These are phyloP conservation scores for Termitomyces sp. DNA, from an alignment of 1,284 basidiomycete species.

Conservation along the genomic window DNA sequence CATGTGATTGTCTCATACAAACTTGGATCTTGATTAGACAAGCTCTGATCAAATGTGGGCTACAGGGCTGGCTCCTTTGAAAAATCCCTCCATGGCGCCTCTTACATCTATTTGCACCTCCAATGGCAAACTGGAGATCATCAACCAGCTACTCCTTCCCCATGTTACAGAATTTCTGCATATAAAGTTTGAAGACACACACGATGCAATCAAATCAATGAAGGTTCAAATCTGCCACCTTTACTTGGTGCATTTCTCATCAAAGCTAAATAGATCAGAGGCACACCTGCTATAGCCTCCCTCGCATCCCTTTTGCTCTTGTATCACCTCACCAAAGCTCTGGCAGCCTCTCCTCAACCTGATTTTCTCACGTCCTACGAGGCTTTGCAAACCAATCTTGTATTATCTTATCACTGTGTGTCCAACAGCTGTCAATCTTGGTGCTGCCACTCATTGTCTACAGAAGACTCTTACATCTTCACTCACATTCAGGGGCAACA, in stretches of 20 bases:
- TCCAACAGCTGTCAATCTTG: constrained; percentile 93
- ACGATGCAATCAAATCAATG: constrained; percentile 91
- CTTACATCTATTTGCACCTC: constrained; percentile 64
- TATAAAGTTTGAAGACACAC: constrained; percentile 74
- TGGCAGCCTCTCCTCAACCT: constrained; percentile 40
- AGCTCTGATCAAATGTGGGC: background rate
- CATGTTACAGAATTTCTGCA: constrained; percentile 73
- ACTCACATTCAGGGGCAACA: constrained; percentile 37
- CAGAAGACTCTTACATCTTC: constrained; percentile 40
- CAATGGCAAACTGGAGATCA: constrained; percentile 70
- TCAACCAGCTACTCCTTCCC: constrained; percentile 82
- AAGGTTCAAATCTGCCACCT: constrained; percentile 45
- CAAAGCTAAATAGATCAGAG: constrained; percentile 64
- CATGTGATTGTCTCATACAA: constrained; percentile 15
- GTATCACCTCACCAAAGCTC: constrained; percentile 42
- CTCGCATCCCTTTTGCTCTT: constrained; percentile 80
- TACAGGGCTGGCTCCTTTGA: background rate
- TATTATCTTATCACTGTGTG: constrained; percentile 77
- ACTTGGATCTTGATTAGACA: background rate
- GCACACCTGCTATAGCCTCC: constrained; percentile 91
- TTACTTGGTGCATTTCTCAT: constrained; percentile 4
- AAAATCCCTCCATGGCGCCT: constrained; percentile 18
- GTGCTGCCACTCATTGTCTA: constrained; percentile 75
- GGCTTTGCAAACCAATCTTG: constrained; percentile 50
- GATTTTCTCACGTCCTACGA: constrained; percentile 46